These are phyloP conservation scores for Tillandsia leiboldiana DNA, from an alignment of 176 grass and related monocot genomes.

Conservation along the genomic window DNA sequence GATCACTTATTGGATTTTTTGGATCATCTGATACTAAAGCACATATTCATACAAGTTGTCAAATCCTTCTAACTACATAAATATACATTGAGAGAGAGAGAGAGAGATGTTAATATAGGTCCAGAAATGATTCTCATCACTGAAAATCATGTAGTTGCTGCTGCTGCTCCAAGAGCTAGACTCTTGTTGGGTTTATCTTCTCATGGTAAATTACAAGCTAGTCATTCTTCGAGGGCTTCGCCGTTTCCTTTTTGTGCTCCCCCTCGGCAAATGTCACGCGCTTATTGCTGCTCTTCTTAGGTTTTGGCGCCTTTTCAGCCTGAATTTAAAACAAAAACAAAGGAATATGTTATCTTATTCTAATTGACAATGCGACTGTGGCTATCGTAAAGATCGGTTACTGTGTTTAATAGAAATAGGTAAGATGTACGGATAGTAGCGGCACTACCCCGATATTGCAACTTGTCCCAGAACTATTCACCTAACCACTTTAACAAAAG, in stretches of 20 bases:
- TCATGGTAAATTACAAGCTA: slow-evolving; percentile 25
- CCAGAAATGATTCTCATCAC: slow-evolving; percentile 46
- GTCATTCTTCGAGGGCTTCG: slow-evolving; percentile 22
- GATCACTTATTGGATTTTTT: no score
- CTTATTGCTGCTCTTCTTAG: slow-evolving; percentile 16
- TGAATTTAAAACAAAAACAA: background rate
- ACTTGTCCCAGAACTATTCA: no score
- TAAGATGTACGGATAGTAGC: no score
- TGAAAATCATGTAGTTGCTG: slow-evolving; percentile 43
- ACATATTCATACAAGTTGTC: no score
- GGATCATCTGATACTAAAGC: no score
- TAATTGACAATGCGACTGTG: slow-evolving; percentile 19
- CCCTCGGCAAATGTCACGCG: slow-evolving; percentile 35
- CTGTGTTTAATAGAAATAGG: background rate
- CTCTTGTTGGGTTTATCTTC: slow-evolving; percentile 4
- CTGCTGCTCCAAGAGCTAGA: slow-evolving; percentile 23
- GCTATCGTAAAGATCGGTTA: background rate
- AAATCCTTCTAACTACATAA: no score
- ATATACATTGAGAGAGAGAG: no score
- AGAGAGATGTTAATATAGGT: background rate
- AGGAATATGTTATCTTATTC: background rate
- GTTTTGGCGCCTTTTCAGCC: slow-evolving; percentile 21
- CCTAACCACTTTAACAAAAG: no score
- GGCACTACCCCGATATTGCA: no score
- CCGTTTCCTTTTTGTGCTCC: slow-evolving; percentile 32